Conservation (phyloP, 1,139 yeast genomes). For the Debaryomyces coudertii region DNA sequence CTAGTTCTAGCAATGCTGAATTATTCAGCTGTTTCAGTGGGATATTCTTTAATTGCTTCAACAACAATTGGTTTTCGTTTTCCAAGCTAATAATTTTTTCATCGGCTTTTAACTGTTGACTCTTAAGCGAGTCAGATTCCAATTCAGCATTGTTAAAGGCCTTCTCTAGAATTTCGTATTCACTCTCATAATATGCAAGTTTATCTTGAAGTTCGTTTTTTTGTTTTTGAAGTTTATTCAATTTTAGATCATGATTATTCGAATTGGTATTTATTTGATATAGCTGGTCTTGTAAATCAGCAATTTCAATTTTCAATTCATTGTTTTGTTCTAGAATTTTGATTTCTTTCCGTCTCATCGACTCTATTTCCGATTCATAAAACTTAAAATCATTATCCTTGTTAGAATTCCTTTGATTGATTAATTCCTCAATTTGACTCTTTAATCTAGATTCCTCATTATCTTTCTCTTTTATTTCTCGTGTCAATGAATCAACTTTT, state of each 20-base stretch:
- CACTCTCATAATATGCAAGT: constrained; percentile 31
- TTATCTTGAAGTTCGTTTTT: constrained; percentile 27
- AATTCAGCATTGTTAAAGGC: constrained; percentile 20
- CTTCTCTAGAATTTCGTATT: constrained; percentile 27
- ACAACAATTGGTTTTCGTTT: constrained; percentile 21
- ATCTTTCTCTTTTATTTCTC: constrained; percentile 27
- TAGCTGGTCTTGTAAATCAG: constrained; percentile 24
- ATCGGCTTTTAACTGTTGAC: constrained; percentile 16
- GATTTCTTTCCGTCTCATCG: constrained; percentile 22
- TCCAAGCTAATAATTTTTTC: constrained; percentile 18
- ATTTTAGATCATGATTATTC: constrained; percentile 15
- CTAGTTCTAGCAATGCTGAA: constrained; percentile 29
- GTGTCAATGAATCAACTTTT: constrained; percentile 17
- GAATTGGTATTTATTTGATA: constrained; percentile 21
- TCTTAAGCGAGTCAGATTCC: constrained; percentile 19
- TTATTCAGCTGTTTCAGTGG: constrained; percentile 17
- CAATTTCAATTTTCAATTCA: constrained; percentile 24
- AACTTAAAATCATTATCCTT: constrained; percentile 13
- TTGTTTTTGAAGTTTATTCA: constrained; percentile 18
- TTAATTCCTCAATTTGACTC: constrained; percentile 27
- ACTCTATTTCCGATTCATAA: constrained; percentile 25
- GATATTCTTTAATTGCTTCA: constrained; percentile 15
- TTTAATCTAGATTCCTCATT: constrained; percentile 25
- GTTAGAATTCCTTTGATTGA: constrained; percentile 17
- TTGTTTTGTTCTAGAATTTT: constrained; percentile 21